Evolutionary conservation across 2,329 filamentous ascomycete species (phyloP), one percentile per base, ranked within the genome.

Genomic region (Parasarocladium wereldwijsianum): DNA sequence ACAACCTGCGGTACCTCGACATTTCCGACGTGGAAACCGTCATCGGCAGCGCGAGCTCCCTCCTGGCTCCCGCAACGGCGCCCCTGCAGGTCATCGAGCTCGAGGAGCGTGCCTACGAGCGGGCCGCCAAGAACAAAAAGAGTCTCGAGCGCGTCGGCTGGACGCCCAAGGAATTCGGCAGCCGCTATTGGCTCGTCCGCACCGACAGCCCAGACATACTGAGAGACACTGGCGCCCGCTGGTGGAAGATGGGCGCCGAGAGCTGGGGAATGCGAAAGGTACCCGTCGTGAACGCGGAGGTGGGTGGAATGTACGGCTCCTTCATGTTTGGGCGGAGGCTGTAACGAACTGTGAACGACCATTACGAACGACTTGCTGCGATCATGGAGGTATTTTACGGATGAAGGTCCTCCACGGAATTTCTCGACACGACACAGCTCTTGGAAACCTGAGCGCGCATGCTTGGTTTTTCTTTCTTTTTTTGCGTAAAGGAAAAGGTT

Each of bases 201-300:
- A 41, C 58, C 39, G 54, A 60, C 34, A 43, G 45, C 9, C 44
- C 54, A 20, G 51, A 43, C 29, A 39, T 43, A 20, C 46, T 42
- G 25, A 39, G 43, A 26, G 56, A 58, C 37, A 48, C 52, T 32
- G 49, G 57, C 32, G 71, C 78, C 45, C 66, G 75, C 40, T 56
- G 59, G 43, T 90, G 82, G 82, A 90, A 90, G 60, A 79, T 84
- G 76, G 82, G 82, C 18, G 81, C 81, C 28, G 70, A 72, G 42
- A 81, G 74, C 57, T 87, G 82, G 82, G 82, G 82, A 21, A 85
- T 85, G 73, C 67, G 79, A 38, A 90, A 96, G 58, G 67, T 96
- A 24, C 92, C 87, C n/a, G 77, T 96, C 40, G 84, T 81, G 16
- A 72, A 75, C 45, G 83, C 86, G 31, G 87, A 96, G 51, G 80